Percentiles rank a stretch among this genome's conserved stretches.
Evolutionary conservation across 176 grass and related monocot species (phyloP).

Genomic region (Triticum dicoccoides): DNA sequence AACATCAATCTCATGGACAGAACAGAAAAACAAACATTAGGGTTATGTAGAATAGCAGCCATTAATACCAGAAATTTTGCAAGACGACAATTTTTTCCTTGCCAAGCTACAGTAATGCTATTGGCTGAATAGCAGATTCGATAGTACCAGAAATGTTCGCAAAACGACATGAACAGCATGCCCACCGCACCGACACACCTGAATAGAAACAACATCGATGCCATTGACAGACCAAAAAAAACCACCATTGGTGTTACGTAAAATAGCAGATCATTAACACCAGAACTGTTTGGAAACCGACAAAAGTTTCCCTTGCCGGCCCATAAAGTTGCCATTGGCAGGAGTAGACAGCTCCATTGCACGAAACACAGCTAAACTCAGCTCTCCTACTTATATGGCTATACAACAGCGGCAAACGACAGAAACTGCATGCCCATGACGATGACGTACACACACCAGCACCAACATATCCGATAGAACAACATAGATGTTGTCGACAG

Average conservation of each 20-base stretch:
- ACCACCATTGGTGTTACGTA: not conserved
- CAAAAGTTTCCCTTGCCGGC: not conserved
- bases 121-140: not conserved
- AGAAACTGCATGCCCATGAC: not conserved
- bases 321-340: not conserved
- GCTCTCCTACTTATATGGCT: not conserved
- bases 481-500: not conserved
- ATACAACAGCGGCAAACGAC: not conserved
- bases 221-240: no score
- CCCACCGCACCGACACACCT: not conserved
- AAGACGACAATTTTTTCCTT: not conserved
- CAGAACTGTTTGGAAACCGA: not conserved
- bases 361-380: not conserved
- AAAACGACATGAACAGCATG: not conserved
- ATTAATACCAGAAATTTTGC: not conserved
- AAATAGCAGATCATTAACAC: not conserved
- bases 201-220: not conserved
- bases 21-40: not conserved
- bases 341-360: not conserved
- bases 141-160: not conserved
- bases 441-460: not conserved
- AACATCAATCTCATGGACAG: not conserved
- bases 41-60: not conserved
- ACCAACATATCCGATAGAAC: not conserved
- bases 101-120: not conserved